Evolutionary conservation across 768 basidiomycete species (phyloP), one percentile per base, ranked within the genome.

Genomic region (Leccinum disarticulatum): DNA sequence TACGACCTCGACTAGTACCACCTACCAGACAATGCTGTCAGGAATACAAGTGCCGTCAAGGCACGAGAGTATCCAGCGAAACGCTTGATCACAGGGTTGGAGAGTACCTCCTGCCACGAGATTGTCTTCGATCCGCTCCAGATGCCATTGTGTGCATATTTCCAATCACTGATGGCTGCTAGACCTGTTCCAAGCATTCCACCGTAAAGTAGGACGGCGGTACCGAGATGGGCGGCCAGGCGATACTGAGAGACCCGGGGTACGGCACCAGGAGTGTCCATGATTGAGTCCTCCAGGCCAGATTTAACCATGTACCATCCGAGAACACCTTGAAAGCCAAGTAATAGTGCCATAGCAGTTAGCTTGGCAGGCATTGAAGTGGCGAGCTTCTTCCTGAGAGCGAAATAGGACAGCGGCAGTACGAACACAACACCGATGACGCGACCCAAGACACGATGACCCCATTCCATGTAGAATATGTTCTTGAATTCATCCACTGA

Each of bases 261-360:
- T 7, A 96, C 90, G 11, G 91, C 87, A 15, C 88, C 89, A 4
- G 91, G 90, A 8, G 83, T 87, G 6, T 87, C 82, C 77, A 98
- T 81, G 55, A 92, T 78, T 11, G 90, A 83, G 55, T 91, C 85
- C 66, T 95, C 90, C 11, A 99, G 80, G 2, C 97, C 97, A 13
- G 95, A 98, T 73, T 95, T 90, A 57, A 99, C 97, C 97, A 99
- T 99, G 79, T 98, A 98, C 97, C 97, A 99, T 28, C 97, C 97
- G 19, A 99, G 80, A 19, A 84, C 81, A 50, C 97, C 97, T 74
- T 99, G 95, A 19, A 85, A 87, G 30, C 95, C 97, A 54, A 99
- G 88, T 33, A 98, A 83, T 0, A 86, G 69, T 0, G 88, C 90
- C 63, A 98, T 81, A 2, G 84, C 87, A 14, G 83, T 73, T 25